phyloP scores from a whole-genome alignment of 768 basidiomycete species.

The Collybia sordida region DNA sequence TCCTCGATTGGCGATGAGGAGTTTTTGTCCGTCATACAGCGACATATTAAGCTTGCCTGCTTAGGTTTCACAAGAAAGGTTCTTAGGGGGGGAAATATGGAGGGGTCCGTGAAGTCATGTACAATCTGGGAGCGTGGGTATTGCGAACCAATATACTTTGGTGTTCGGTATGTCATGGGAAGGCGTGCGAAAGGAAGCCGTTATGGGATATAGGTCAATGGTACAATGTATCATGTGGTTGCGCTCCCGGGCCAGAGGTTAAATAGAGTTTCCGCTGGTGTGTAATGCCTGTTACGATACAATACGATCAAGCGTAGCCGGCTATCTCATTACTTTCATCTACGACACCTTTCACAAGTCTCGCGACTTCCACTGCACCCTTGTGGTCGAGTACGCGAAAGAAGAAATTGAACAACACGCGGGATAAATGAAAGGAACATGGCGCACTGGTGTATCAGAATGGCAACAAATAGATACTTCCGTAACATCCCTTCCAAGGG shows the following conservation, averaged over 20 bases:
- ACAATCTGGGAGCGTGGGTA: no score
- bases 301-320: background rate
- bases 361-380: conserved; percentile 52
- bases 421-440: conserved; percentile 2
- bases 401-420: background rate
- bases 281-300: no score
- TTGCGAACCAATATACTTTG: no score
- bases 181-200: no score
- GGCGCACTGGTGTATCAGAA: conserved; percentile 60
- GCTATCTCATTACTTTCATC: background rate
- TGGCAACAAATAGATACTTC: conserved; percentile 67
- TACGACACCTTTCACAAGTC: background rate
- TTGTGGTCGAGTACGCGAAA: conserved; percentile 14
- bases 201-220: no score
- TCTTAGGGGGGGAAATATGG: background rate
- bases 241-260: no score
- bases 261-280: no score
- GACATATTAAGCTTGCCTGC: background rate
- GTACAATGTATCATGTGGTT: no score
- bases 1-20: conserved; percentile 70
- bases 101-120: background rate
- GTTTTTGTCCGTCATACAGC: conserved; percentile 36
- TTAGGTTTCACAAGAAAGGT: background rate
- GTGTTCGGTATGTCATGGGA: no score
- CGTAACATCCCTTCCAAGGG: conserved; percentile 39